phyloP scores from a whole-genome alignment of 768 basidiomycete species.

The Lactifluus hygrophoroides region DNA sequence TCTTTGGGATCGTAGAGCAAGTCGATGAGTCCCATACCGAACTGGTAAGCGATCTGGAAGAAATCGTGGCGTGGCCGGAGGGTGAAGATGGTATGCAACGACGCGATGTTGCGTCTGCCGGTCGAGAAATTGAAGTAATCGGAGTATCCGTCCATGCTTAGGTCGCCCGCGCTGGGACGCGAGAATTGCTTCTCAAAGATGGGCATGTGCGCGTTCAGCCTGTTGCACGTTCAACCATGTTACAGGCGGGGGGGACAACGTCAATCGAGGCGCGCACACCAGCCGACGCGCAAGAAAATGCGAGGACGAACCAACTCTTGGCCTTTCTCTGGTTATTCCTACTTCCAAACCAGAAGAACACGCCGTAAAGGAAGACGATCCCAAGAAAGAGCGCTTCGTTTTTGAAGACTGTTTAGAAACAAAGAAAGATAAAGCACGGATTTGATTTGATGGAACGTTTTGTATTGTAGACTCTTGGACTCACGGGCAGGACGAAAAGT shows the following conservation, averaged over 20 bases:
- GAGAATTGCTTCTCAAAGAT: conserved; percentile 71
- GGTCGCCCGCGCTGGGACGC: conserved; percentile 44
- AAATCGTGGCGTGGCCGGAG: conserved; percentile 82
- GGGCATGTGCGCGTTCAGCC: conserved; percentile 51
- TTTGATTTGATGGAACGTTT: too few species aligned
- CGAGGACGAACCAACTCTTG: conserved; percentile 53
- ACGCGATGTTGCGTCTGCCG: conserved; percentile 67
- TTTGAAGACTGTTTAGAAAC: conserved; percentile 44
- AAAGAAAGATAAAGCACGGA: neutral
- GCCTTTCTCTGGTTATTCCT: conserved; percentile 50
- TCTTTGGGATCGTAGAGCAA: conserved; percentile 64
- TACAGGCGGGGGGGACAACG: neutral
- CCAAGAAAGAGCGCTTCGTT: conserved; percentile 51
- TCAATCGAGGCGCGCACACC: neutral
- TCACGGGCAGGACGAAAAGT: conserved; percentile 74
- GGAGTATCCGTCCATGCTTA: conserved; percentile 59
- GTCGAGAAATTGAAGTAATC: conserved; percentile 86
- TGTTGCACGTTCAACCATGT: conserved; percentile 24
- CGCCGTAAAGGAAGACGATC: conserved; percentile 47
- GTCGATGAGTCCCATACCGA: conserved; percentile 58
- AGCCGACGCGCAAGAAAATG: too few species aligned
- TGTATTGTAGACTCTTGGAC: too few species aligned
- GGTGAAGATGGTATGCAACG: conserved; percentile 71
- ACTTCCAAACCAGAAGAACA: conserved; percentile 52
- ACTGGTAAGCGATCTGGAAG: conserved; percentile 54